phyloP scores from a whole-genome alignment of 495 filamentous ascomycete species.

The Staphylotrichum longicolle region DNA sequence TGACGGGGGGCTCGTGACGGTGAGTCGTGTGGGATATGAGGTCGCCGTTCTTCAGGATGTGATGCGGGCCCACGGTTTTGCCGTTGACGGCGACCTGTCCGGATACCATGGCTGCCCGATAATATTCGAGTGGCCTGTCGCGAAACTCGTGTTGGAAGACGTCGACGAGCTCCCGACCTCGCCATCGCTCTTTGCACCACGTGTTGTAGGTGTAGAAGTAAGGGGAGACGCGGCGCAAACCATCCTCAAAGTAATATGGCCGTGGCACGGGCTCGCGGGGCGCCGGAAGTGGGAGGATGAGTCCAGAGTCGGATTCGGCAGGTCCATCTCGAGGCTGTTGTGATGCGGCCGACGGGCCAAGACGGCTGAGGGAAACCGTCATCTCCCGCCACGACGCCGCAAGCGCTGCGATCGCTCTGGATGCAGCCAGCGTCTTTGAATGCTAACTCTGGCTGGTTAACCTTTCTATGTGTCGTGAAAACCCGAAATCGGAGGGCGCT shows the following conservation, averaged over 20 bases:
- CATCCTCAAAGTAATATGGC: constrained; percentile 76
- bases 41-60: constrained; percentile 56
- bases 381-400: constrained; percentile 11
- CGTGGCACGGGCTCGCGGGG: constrained; percentile 63
- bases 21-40: constrained; percentile 91
- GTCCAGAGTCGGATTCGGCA: background rate
- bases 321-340: background rate
- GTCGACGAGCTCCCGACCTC: constrained; percentile 69
- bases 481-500: background rate
- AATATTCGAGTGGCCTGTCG: constrained; percentile 83
- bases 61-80: constrained; percentile 52
- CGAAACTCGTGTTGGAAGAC: constrained; percentile 83
- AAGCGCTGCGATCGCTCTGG: background rate
- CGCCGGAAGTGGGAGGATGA: constrained; percentile 33
- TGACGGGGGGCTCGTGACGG: constrained; percentile 92
- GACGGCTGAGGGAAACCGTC: constrained; percentile 3
- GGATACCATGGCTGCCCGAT: constrained; percentile 74
- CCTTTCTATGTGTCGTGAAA: background rate
- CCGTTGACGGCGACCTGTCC: constrained; percentile 75
- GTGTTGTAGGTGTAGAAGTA: constrained; percentile 96
- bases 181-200: constrained; percentile 86
- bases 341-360: background rate
- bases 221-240: constrained; percentile 76
- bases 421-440: constrained; percentile 7
- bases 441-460: background rate